Conservation (phyloP, 169 alveolate species). For the Theileria sp. region DNA sequence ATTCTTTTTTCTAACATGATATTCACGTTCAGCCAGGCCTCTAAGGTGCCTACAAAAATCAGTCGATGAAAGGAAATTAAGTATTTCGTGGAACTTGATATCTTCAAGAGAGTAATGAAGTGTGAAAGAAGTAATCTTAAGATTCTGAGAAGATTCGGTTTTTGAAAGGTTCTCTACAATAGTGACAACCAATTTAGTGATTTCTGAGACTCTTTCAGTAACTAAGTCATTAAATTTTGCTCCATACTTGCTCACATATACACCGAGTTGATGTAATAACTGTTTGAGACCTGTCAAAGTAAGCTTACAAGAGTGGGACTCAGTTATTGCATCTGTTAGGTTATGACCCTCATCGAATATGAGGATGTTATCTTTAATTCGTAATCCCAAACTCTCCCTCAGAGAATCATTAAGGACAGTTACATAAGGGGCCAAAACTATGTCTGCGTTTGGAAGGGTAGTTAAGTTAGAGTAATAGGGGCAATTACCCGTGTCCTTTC, state of each 20-base stretch:
- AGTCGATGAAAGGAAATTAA: constrained; percentile 30
- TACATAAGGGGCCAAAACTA: constrained; percentile 88
- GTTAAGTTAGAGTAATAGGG: constrained; percentile 87
- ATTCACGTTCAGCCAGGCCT: constrained; percentile 24
- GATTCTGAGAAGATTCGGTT: not conserved
- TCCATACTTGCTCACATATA: constrained; percentile 25
- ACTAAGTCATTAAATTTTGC: not conserved
- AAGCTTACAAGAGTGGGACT: constrained; percentile 37
- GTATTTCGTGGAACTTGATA: constrained; percentile 28
- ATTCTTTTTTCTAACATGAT: constrained; percentile 1
- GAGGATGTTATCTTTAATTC: constrained; percentile 78
- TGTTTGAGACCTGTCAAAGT: constrained; percentile 26
- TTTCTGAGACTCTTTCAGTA: not conserved
- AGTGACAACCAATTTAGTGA: not conserved
- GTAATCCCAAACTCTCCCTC: constrained; percentile 73
- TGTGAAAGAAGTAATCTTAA: constrained; percentile 35
- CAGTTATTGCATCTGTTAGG: constrained; percentile 71
- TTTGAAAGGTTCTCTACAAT: constrained; percentile 16
- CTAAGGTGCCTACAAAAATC: constrained; percentile 39
- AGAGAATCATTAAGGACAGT: constrained; percentile 82
- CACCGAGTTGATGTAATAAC: constrained; percentile 5
- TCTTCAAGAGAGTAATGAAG: constrained; percentile 32
- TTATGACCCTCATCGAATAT: constrained; percentile 95
- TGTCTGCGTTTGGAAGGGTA: constrained; percentile 76
- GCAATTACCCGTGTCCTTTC: constrained; percentile 73